phyloP scores from a whole-genome alignment of 2,329 filamentous ascomycete genomes.

The Talaromyces piceae region DNA sequence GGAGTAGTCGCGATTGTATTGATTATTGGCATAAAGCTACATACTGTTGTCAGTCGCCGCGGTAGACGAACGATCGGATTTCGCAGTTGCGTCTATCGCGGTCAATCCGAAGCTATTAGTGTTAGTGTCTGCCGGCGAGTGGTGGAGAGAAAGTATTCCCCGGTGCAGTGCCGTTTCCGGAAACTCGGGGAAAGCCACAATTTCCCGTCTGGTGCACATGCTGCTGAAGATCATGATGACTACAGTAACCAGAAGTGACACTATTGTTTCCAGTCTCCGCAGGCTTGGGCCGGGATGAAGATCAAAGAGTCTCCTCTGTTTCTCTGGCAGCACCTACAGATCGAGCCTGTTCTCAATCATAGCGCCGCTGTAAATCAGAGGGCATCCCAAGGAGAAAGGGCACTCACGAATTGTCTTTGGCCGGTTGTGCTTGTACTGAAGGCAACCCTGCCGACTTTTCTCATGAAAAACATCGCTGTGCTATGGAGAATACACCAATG shows the following conservation, averaged over 20 bases:
- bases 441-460: constrained; percentile 9
- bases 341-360: constrained; percentile 3
- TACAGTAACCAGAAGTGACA: not conserved
- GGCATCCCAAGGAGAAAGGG: not conserved
- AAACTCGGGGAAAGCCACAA: not conserved
- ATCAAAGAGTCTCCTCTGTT: constrained; percentile 4
- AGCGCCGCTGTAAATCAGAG: not conserved
- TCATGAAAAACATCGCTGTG: constrained; percentile 8
- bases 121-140: not conserved
- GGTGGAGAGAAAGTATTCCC: not conserved
- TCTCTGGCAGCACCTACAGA: constrained; percentile 7
- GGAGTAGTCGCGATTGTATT: no score
- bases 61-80: not conserved
- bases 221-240: not conserved
- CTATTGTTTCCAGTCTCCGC: not conserved
- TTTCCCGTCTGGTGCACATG: not conserved
- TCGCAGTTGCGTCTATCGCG: not conserved
- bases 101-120: not conserved
- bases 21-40: not conserved
- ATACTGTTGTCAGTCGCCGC: not conserved
- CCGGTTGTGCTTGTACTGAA: constrained; percentile 10
- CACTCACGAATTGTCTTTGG: constrained; percentile 2
- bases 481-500: constrained; percentile 2
- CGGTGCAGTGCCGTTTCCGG: not conserved
- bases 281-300: constrained; percentile 6